A percentile compares a stretch with the other conserved stretches of the same genome.
phyloP scores from a whole-genome alignment of 1,139 yeast genomes.

The Lodderomyces parapsilosis region DNA sequence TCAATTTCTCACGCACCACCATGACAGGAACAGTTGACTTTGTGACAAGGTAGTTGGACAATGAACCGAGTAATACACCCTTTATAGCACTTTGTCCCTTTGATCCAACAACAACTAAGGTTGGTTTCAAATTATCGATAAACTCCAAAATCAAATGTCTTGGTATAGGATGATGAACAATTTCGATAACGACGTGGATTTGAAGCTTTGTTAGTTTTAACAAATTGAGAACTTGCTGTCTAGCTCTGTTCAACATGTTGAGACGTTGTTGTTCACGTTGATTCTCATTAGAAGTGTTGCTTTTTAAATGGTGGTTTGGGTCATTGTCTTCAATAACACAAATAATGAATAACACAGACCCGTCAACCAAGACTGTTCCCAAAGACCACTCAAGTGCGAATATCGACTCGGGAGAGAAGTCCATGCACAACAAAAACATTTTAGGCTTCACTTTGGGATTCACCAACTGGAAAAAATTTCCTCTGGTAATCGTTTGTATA shows the following conservation, averaged over 20 bases:
- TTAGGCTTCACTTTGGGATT: slow-evolving; percentile 56
- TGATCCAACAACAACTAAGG: slow-evolving; percentile 79
- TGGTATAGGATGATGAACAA: slow-evolving; percentile 83
- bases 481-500: slow-evolving; percentile 69
- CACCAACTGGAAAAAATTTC: slow-evolving; percentile 58
- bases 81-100: slow-evolving; percentile 74
- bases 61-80: slow-evolving; percentile 74
- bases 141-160: slow-evolving; percentile 81
- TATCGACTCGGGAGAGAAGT: slow-evolving; percentile 78
- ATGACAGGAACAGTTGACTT: slow-evolving; percentile 83
- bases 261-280: slow-evolving; percentile 51
- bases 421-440: slow-evolving; percentile 75
- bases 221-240: slow-evolving; percentile 56
- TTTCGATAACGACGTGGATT: slow-evolving; percentile 73
- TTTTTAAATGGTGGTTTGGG: slow-evolving; percentile 43
- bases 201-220: slow-evolving; percentile 71
- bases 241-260: slow-evolving; percentile 60
- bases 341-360: slow-evolving; percentile 76
- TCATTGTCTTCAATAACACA: slow-evolving; percentile 76
- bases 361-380: slow-evolving; percentile 83
- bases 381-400: slow-evolving; percentile 90
- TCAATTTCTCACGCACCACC: slow-evolving; percentile 83
- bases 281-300: slow-evolving; percentile 39
- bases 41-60: slow-evolving; percentile 74
- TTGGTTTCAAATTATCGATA: slow-evolving; percentile 79